Percentiles rank a stretch among this genome's conserved stretches.
Evolutionary conservation across 2,329 filamentous ascomycete species (phyloP).

Genomic region (Catunica adiposa): DNA sequence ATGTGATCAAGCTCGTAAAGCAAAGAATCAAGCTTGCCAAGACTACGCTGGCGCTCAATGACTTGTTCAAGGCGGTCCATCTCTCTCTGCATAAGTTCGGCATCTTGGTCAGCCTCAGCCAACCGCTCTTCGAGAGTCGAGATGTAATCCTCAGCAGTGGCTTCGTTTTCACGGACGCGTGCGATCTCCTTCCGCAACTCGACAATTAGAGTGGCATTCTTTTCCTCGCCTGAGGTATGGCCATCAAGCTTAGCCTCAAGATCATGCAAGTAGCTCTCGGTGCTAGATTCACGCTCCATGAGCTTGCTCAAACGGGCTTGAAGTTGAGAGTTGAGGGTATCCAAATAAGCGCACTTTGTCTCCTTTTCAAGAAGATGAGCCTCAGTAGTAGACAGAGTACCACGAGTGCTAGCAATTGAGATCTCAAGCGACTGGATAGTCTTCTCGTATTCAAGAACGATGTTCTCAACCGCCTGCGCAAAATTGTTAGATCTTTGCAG

Average conservation of each 20-base stretch:
- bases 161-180: constrained; percentile 76
- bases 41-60: constrained; percentile 81
- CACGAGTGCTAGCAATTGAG: constrained; percentile 74
- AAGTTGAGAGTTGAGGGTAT: constrained; percentile 81
- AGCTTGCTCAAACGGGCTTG: constrained; percentile 84
- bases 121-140: constrained; percentile 89
- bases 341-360: constrained; percentile 79
- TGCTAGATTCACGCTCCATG: constrained; percentile 77
- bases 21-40: constrained; percentile 85
- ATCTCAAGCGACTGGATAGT: constrained; percentile 89
- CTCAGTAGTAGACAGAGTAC: constrained; percentile 69
- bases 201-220: constrained; percentile 67
- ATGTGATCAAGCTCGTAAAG: constrained; percentile 77
- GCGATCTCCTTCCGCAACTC: constrained; percentile 85
- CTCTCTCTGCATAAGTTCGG: constrained; percentile 92
- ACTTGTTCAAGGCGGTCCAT: constrained; percentile 89
- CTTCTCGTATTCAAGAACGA: constrained; percentile 95
- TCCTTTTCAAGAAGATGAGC: constrained; percentile 81
- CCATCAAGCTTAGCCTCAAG: constrained; percentile 81
- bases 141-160: constrained; percentile 87
- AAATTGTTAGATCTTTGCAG: constrained; percentile 92
- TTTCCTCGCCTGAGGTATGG: constrained; percentile 81
- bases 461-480: constrained; percentile 85
- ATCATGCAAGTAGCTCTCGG: constrained; percentile 83
- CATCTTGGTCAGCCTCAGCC: constrained; percentile 88